Evolutionary conservation across 345 rosid genomes (phyloP), one percentile per base, ranked within the genome.

Genomic region (Sisymbrium altissimum): DNA sequence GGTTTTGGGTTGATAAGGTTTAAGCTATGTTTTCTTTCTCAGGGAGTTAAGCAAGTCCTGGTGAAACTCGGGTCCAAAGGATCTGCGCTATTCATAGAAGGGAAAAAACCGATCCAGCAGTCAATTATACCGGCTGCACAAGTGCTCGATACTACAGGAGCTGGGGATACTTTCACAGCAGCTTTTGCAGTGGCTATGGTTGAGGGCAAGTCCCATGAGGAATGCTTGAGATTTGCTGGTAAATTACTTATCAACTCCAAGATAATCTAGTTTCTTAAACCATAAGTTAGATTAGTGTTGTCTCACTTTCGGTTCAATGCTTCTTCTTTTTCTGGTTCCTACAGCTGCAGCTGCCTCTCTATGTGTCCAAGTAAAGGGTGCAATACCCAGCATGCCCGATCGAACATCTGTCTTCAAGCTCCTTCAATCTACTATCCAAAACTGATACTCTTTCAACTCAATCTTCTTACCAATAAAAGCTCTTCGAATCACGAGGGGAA

Each of bases 341-440:
- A 18, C 90, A 93, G 98, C 98, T 64, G 98, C 97, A 49, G 97
- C 98, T 64, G 97, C 98, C 77, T 87, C 97, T 74, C 86, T 94
- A 5, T 94, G 98, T 79, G 87, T 94, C 77, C 98, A 88, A 88
- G 90, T 83, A 61, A 94, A 88, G 81, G 98, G 98, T 59, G 98
- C 97, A 52, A 91, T 94, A 72, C 92, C 97, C 2, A 83, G 98
- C 85, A 87, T 94, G 97, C 98, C 98, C 3, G 82, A 82, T 64
- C 83, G 97, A 71, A 74, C 80, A 68, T 82, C 92, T 0, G 97
- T 94, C 71, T 57, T 81, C 67, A 72, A 79, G 68, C 89, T 89
- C 77, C 90, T 94, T 76, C 83, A 76, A 29, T 77, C 85, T 11
- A 49, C 35, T 23, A 32, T 9, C 55, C 48, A 65, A 15, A 12